phyloP scores from a whole-genome alignment of 176 grass and related monocot species.

The Avena insularis region DNA sequence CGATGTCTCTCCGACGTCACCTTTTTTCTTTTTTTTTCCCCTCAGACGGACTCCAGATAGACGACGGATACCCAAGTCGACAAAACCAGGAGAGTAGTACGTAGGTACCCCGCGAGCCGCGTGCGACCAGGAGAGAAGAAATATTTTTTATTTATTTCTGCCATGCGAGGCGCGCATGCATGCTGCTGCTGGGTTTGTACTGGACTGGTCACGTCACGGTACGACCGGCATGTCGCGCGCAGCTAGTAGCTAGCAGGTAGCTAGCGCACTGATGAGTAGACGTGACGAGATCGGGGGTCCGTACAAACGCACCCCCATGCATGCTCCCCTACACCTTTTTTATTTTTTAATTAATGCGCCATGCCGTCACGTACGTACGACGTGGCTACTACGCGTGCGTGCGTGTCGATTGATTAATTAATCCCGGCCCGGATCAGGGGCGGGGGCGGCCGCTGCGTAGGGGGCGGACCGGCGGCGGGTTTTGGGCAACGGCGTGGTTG shows the following conservation, averaged over 20 bases:
- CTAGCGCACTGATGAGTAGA: slow-evolving; percentile 14
- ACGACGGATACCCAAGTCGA: not conserved
- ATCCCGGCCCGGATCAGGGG: not conserved
- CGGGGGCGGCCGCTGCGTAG: not conserved
- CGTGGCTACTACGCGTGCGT: too few relatives aligned
- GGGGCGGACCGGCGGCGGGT: not conserved
- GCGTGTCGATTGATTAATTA: not conserved
- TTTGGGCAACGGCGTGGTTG: not conserved
- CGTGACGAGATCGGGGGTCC: slow-evolving; percentile 44
- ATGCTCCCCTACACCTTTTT: not conserved
- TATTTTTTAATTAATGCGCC: not conserved
- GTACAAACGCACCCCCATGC: slow-evolving; percentile 15
- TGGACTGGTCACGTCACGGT: slow-evolving; percentile 54
- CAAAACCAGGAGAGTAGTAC: not conserved
- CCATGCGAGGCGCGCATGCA: not conserved
- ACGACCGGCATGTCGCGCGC: slow-evolving; percentile 48
- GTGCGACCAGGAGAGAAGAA: too few relatives aligned
- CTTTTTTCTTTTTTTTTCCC: too few relatives aligned
- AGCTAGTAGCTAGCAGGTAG: not conserved
- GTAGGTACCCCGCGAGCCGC: not conserved
- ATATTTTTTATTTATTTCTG: too few relatives aligned
- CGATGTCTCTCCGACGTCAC: slow-evolving; percentile 2
- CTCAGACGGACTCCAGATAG: too few relatives aligned
- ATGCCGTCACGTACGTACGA: slow-evolving; percentile 1
- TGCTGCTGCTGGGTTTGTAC: not conserved